Conservation (phyloP, 495 filamentous ascomycete species). For the Penicillium argentinense region DNA sequence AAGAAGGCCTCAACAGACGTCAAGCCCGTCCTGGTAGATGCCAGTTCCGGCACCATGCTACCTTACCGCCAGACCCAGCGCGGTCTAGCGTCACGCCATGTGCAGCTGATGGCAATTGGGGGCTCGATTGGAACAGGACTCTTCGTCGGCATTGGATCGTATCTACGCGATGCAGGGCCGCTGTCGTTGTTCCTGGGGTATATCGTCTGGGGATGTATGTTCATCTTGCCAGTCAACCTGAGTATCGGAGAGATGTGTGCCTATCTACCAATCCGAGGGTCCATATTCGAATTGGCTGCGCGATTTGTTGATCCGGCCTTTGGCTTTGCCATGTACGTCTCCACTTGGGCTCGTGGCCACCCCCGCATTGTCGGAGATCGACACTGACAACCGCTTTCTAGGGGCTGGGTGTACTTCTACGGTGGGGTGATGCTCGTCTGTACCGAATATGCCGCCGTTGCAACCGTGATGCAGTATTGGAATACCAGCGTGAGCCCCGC, state of each 20-base stretch:
- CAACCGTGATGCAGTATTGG: constrained; percentile 73
- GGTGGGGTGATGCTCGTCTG: constrained; percentile 49
- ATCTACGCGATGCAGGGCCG: constrained; percentile 65
- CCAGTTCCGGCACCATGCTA: constrained; percentile 16
- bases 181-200: constrained; percentile 68
- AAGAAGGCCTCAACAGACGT: constrained; percentile 22
- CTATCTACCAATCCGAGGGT: constrained; percentile 69
- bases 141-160: constrained; percentile 70
- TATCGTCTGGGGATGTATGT: constrained; percentile 36
- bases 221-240: constrained; percentile 37
- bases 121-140: constrained; percentile 76
- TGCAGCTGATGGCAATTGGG: constrained; percentile 71
- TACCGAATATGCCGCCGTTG: constrained; percentile 67
- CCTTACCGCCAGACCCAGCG: constrained; percentile 45
- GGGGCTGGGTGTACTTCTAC: constrained; percentile 44
- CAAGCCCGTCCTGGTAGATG: constrained; percentile 16
- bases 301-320: constrained; percentile 69
- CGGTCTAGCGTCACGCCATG: constrained; percentile 61
- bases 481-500: constrained; percentile 45
- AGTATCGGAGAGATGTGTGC: constrained; percentile 64
- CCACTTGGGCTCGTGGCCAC: background rate
- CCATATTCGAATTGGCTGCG: constrained; percentile 69
- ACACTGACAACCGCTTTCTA: constrained; percentile 16
- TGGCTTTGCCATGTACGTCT: constrained; percentile 62
- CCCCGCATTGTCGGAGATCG: constrained; percentile 1